phyloP scores from a whole-genome alignment of 441 rosid genomes.

The Erysimum cheiri region DNA sequence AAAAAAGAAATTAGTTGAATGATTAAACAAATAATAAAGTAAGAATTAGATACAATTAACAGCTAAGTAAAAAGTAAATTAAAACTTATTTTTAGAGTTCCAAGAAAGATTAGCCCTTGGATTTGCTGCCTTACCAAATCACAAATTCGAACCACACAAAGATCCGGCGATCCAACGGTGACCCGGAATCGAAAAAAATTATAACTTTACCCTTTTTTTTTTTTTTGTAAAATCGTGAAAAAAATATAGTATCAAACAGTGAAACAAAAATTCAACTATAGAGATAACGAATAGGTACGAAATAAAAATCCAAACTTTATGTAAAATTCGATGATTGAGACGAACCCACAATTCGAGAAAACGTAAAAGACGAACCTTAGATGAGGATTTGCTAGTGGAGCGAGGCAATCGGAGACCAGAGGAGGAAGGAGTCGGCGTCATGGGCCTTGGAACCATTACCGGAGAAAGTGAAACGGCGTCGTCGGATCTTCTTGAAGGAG shows the following conservation, averaged over 20 bases:
- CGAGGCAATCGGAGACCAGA: conserved; percentile 68
- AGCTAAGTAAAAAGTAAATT: conserved; percentile 17
- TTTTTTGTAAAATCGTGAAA: no score
- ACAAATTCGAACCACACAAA: conserved; percentile 29
- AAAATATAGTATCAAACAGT: no score
- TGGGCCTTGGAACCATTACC: conserved; percentile 48
- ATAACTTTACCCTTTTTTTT: not conserved
- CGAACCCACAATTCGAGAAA: conserved; percentile 2
- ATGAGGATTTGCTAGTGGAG: conserved; percentile 55
- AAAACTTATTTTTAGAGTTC: conserved; percentile 25
- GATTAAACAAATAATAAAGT: conserved; percentile 40
- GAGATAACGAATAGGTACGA: conserved; percentile 6
- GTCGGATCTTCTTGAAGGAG: conserved; percentile 58
- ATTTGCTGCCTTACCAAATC: conserved; percentile 39
- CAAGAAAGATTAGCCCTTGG: conserved; percentile 47
- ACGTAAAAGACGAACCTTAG: conserved; percentile 56
- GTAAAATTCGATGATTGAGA: not conserved
- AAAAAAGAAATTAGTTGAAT: conserved; percentile 7
- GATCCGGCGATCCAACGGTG: conserved; percentile 40
- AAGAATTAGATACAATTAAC: conserved; percentile 13
- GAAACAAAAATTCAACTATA: conserved; percentile 5
- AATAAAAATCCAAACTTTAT: conserved; percentile 31
- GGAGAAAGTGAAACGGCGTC: conserved; percentile 55
- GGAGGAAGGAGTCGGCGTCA: conserved; percentile 74
- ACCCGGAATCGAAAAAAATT: conserved; percentile 9